Conservation (phyloP, 2,329 filamentous ascomycete species). For the Stachybotrys elegans region DNA sequence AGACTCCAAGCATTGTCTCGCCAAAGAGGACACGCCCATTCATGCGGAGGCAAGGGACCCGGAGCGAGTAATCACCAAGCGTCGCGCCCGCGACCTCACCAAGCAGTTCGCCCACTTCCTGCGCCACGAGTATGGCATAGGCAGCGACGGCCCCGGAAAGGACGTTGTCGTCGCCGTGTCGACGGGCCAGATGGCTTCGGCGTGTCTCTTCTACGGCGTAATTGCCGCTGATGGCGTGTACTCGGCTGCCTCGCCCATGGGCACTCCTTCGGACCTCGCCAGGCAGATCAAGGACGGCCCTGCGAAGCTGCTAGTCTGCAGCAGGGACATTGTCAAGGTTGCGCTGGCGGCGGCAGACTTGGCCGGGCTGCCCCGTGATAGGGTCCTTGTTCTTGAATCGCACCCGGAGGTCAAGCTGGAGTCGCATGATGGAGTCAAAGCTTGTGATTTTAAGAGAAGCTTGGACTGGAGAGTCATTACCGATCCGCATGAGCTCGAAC, state of each 20-base stretch:
- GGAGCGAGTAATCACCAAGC: constrained; percentile 47
- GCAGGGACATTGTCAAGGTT: constrained; percentile 40
- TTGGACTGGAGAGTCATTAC: constrained; percentile 51
- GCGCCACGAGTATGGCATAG: constrained; percentile 46
- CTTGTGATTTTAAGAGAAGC: constrained; percentile 24
- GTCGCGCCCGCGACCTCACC: constrained; percentile 40
- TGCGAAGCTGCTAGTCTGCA: constrained; percentile 37
- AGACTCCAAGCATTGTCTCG: constrained; percentile 29
- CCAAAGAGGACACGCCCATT: constrained; percentile 44
- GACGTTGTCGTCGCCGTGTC: constrained; percentile 54
- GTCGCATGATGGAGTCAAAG: constrained; percentile 16
- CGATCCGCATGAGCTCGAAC: constrained; percentile 36
- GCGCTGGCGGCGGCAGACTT: constrained; percentile 43
- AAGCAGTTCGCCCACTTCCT: constrained; percentile 51
- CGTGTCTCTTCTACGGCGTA: constrained; percentile 49
- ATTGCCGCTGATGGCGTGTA: constrained; percentile 57
- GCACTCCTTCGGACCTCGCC: constrained; percentile 45
- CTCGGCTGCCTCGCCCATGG: constrained; percentile 46
- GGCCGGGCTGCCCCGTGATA: constrained; percentile 33
- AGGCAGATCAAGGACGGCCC: constrained; percentile 35
- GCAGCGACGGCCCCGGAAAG: constrained; percentile 38
- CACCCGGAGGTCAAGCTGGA: constrained; percentile 19
- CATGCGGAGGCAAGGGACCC: constrained; percentile 55
- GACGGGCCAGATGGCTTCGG: constrained; percentile 50
- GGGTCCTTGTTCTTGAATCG: constrained; percentile 47